These are phyloP conservation scores for Phytophthora tubulina DNA, from an alignment of 352 stramenopile genomes.

Conservation along the genomic window DNA sequence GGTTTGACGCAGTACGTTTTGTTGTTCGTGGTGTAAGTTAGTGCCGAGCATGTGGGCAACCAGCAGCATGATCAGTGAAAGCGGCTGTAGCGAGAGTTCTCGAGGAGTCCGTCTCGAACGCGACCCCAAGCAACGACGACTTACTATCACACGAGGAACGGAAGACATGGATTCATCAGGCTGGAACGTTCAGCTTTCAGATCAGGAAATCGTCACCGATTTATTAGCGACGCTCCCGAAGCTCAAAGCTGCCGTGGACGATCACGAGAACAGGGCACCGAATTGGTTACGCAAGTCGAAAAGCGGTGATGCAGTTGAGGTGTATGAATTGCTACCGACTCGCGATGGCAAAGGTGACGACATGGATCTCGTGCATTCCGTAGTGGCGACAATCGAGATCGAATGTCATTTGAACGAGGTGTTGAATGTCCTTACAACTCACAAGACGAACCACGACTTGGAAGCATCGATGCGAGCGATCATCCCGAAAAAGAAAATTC, in stretches of 20 bases:
- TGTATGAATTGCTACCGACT: conserved; percentile 56
- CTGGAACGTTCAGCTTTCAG: conserved; percentile 40
- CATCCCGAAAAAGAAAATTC: conserved; percentile 44
- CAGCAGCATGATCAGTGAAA: conserved; percentile 48
- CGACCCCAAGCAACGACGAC: conserved; percentile 28
- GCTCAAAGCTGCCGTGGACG: conserved; percentile 51
- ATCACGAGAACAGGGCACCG: conserved; percentile 39
- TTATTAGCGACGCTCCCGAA: conserved; percentile 56
- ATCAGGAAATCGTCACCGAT: conserved; percentile 56
- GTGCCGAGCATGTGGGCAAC: conserved; percentile 40
- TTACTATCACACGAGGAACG: conserved; percentile 35
- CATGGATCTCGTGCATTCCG: conserved; percentile 62
- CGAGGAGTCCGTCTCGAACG: conserved; percentile 34
- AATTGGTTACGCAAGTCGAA: conserved; percentile 59
- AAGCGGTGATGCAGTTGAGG: conserved; percentile 55
- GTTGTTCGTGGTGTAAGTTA: conserved; percentile 6
- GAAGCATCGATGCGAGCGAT: conserved; percentile 59
- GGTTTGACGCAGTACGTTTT: conserved; percentile 12
- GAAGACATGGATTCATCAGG: conserved; percentile 16
- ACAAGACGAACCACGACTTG: conserved; percentile 54
- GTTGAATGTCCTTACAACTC: conserved; percentile 64
- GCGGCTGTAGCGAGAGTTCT: conserved; percentile 38
- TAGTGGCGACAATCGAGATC: conserved; percentile 62
- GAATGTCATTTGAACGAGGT: conserved; percentile 74
- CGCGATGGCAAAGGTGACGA: conserved; percentile 47